Conservation (phyloP, 257 asterid genomes). For the Solanum chilense region DNA sequence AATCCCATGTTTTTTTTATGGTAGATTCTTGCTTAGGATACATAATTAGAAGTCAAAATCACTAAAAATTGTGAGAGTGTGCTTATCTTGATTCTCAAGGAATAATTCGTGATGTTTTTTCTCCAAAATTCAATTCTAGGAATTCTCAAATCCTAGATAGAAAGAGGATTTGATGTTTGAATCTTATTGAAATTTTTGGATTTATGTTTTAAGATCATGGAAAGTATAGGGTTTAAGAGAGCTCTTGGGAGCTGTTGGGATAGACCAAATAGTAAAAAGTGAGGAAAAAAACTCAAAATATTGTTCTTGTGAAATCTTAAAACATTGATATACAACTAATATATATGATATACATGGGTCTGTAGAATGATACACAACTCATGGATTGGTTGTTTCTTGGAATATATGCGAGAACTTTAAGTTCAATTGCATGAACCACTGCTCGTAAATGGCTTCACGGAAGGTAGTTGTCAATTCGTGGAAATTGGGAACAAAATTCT, state of each 20-base stretch:
- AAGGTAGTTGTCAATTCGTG: not conserved
- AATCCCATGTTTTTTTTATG: no score
- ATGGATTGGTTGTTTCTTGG: not conserved
- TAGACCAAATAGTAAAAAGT: no score
- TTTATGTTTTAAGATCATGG: not conserved
- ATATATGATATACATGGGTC: not conserved
- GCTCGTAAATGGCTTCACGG: not conserved
- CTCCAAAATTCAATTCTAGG: not conserved
- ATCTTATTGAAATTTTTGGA: no score
- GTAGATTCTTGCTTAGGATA: no score
- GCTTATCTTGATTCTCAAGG: no score
- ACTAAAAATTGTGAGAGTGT: no score
- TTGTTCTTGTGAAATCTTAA: no score
- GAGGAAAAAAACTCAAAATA: no score
- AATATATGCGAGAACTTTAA: not conserved
- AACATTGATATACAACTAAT: no score
- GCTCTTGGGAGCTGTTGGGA: not conserved
- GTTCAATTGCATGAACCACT: not conserved
- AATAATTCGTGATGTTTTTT: not conserved
- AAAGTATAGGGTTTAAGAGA: not conserved
- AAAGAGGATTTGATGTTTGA: not conserved
- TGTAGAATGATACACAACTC: not conserved
- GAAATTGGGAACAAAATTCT: not conserved
- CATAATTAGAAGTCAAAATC: not conserved
- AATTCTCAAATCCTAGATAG: not conserved